Conservation (phyloP, 140 eudicot genomes). For the Flaveria floridana region DNA sequence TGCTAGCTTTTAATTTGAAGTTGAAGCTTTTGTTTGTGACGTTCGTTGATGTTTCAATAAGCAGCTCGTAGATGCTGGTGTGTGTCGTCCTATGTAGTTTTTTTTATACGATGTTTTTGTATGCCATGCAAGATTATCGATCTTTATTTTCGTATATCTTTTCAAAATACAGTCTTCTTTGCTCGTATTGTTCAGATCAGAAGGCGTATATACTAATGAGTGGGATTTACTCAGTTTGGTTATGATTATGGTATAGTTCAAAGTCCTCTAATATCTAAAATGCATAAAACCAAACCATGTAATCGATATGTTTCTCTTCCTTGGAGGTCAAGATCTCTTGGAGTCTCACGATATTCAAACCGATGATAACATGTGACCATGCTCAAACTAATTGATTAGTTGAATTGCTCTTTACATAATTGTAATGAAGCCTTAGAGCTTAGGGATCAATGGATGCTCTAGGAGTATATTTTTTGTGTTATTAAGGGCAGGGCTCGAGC, state of each 20-base stretch:
- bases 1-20: not conserved
- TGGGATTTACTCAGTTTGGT: too few relatives aligned
- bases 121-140: not conserved
- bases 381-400: too few relatives aligned
- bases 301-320: not conserved
- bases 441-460: too few relatives aligned
- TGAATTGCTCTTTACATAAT: too few relatives aligned
- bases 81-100: not conserved
- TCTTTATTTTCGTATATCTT: not conserved
- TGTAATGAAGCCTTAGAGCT: too few relatives aligned
- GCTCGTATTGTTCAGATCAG: not conserved
- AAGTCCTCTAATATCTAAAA: not conserved
- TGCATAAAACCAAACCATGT: not conserved
- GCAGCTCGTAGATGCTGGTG: not conserved
- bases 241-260: not conserved
- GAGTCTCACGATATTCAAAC: too few relatives aligned
- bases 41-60: slow-evolving; percentile 22
- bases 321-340: too few relatives aligned
- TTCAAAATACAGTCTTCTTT: too few relatives aligned
- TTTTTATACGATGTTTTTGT: not conserved
- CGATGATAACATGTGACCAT: too few relatives aligned
- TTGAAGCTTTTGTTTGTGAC: not conserved
- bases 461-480: too few relatives aligned
- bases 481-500: too few relatives aligned
- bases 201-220: not conserved